A percentile compares a stretch with the other conserved stretches of the same genome.
Evolutionary conservation across 805 yeast species (phyloP).

Genomic region (Zygoascus tannicola): DNA sequence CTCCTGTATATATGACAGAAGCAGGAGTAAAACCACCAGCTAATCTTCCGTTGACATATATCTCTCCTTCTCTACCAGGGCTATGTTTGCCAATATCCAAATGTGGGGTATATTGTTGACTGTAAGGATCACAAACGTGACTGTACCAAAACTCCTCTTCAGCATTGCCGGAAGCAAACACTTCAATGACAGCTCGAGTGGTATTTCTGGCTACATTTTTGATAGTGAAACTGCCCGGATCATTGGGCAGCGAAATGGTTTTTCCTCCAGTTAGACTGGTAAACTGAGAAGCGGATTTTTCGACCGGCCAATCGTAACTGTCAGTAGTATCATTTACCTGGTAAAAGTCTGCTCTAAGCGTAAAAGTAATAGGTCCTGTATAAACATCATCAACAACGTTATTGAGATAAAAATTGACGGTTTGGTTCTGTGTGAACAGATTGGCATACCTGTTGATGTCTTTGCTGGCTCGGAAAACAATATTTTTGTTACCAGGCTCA

Average conservation of each 20-base stretch:
- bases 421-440: conserved; percentile 33
- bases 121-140: conserved; percentile 36
- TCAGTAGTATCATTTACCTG: conserved; percentile 15
- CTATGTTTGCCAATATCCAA: conserved; percentile 44
- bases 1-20: conserved; percentile 74
- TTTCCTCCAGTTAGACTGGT: not conserved
- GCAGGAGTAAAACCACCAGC: conserved; percentile 57
- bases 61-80: conserved; percentile 57
- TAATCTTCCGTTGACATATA: conserved; percentile 48
- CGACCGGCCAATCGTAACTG: not conserved
- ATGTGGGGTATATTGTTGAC: conserved; percentile 22
- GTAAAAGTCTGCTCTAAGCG: conserved; percentile 45
- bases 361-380: conserved; percentile 52
- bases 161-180: conserved; percentile 66
- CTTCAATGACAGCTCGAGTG: conserved; percentile 45
- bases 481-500: conserved; percentile 49
- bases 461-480: conserved; percentile 45
- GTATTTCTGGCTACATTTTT: conserved; percentile 40
- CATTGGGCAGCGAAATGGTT: not conserved
- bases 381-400: conserved; percentile 37
- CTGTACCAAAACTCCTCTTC: conserved; percentile 81
- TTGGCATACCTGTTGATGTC: conserved; percentile 52
- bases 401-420: conserved; percentile 49
- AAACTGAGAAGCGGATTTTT: not conserved
- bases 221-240: not conserved